Evolutionary conservation across 192 early-diverging fungal species (phyloP), one percentile per base, ranked within the genome.

Genomic region (Dissophora globulifera): DNA sequence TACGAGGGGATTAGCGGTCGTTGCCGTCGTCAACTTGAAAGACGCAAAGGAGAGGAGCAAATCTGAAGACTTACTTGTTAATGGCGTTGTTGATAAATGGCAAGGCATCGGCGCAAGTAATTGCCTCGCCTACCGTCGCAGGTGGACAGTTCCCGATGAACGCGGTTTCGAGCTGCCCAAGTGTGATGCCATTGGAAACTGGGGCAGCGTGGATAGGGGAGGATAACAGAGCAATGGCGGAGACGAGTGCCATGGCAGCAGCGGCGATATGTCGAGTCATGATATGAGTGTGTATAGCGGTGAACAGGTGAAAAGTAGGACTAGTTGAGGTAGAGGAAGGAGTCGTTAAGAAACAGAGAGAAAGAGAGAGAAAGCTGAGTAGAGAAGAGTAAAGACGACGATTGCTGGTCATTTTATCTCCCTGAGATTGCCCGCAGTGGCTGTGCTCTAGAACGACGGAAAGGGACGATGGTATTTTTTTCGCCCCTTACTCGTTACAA

Each of bases 11-110:
- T 16, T 6, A 35, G 40, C 3, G 19, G 15, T 33, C 32, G 31
- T 41, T 20, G 20, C 7, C 26, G 16, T n/a, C n/a, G 25, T 48
- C 29, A 49, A 35, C 9, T 27, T 35, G 16, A 38, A 38, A 13
- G 35, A 9, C 13, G 35, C 13, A 13, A 9, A 13, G 6, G 35
- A 9, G 35, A 9, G 35, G 35, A 9, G 35, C 13, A 13, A 9
- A 13, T 13, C 13, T 38, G 6, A 38, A 13, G 13, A 38, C 40
- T 31, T 75, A 75, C 71, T 67, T 67, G n/a, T 67, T 48, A 12
- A 76, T 76, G 8, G 72, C 62, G 10, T 33, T 58, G 30, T 67
- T 67, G 25, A 76, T 66, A 42, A 45, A 76, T 13, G 72, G 72
- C 2, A 76, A 52, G 8, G 72, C 72, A n/a, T 76, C 63, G 22